phyloP scores from a whole-genome alignment of 139 green algal species.

The Monoraphidium neglectum region DNA sequence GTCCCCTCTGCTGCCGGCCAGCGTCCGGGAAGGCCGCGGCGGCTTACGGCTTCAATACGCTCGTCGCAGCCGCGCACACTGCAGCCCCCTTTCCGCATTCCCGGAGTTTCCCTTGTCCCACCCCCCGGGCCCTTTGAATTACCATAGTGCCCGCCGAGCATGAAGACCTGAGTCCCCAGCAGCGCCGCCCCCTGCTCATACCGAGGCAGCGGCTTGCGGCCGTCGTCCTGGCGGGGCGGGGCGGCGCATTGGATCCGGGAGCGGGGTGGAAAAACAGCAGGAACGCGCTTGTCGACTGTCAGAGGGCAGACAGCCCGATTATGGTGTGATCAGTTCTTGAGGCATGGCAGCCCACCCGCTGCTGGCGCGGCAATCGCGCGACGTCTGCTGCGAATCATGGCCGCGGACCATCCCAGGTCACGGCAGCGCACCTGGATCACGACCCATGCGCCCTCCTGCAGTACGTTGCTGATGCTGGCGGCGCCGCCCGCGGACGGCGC shows the following conservation, averaged over 20 bases:
- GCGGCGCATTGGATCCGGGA: background rate
- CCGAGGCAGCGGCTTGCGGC: constrained; percentile 54
- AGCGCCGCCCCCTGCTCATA: constrained; percentile 85
- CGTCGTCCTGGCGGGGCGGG: constrained; percentile 24
- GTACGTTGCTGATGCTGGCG: constrained; percentile 14
- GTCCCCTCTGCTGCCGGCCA: background rate
- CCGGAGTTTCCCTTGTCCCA: background rate
- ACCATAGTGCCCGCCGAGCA: constrained; percentile 90
- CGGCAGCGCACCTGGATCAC: too few species aligned
- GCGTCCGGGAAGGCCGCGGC: background rate
- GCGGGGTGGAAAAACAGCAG: too few species aligned
- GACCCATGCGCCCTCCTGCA: constrained; percentile 30
- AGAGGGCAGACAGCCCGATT: too few species aligned
- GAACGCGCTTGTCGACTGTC: too few species aligned
- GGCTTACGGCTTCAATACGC: background rate
- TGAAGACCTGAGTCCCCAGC: constrained; percentile 65
- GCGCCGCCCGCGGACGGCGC: background rate
- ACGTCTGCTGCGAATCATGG: too few species aligned
- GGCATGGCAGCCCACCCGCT: too few species aligned
- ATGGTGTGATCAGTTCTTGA: too few species aligned
- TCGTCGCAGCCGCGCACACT: background rate
- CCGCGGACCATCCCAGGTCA: too few species aligned
- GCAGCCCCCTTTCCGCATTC: background rate
- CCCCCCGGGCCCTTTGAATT: background rate
- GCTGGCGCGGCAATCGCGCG: too few species aligned